phyloP scores from a whole-genome alignment of 1,284 basidiomycete genomes.

The Erythrobasidium hasegawianum region DNA sequence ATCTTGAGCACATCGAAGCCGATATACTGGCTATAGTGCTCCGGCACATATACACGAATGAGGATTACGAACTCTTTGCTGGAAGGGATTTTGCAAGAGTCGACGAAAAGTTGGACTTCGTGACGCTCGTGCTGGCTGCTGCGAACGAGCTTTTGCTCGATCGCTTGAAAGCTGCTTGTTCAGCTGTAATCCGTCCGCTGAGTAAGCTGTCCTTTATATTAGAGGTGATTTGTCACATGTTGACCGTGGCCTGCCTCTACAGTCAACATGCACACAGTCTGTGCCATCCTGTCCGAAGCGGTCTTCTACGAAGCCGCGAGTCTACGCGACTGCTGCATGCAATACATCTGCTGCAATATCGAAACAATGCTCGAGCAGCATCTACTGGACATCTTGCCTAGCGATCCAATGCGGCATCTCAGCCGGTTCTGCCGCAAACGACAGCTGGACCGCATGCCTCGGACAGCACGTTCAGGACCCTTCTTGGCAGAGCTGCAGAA shows the following conservation, averaged over 20 bases:
- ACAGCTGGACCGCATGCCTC: slow-evolving; percentile 65
- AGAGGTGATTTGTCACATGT: too few species aligned
- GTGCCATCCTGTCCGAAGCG: slow-evolving; percentile 76
- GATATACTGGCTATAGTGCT: slow-evolving; percentile 72
- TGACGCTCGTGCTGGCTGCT: slow-evolving; percentile 79
- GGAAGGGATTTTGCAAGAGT: slow-evolving; percentile 61
- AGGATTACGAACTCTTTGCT: slow-evolving; percentile 46
- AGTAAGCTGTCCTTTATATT: too few species aligned
- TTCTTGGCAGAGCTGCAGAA: slow-evolving; percentile 62
- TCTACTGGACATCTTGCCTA: slow-evolving; percentile 68
- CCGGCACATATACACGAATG: slow-evolving; percentile 73
- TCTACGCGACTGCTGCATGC: slow-evolving; percentile 70
- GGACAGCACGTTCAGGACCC: slow-evolving; percentile 59
- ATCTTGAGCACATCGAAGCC: slow-evolving; percentile 73
- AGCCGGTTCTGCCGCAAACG: slow-evolving; percentile 59
- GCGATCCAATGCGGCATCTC: slow-evolving; percentile 65
- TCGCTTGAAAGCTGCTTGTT: slow-evolving; percentile 77
- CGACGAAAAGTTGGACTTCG: slow-evolving; percentile 78
- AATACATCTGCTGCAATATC: slow-evolving; percentile 77
- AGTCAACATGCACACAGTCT: slow-evolving; percentile 75
- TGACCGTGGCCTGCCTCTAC: too few species aligned
- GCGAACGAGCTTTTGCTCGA: slow-evolving; percentile 87
- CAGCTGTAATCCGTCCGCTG: slow-evolving; percentile 61
- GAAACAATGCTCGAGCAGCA: slow-evolving; percentile 80
- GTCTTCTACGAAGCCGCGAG: slow-evolving; percentile 69